Evolutionary conservation across 2,329 filamentous ascomycete species (phyloP), one percentile per base, ranked within the genome.

Genomic region (Colletotrichum orbiculare): DNA sequence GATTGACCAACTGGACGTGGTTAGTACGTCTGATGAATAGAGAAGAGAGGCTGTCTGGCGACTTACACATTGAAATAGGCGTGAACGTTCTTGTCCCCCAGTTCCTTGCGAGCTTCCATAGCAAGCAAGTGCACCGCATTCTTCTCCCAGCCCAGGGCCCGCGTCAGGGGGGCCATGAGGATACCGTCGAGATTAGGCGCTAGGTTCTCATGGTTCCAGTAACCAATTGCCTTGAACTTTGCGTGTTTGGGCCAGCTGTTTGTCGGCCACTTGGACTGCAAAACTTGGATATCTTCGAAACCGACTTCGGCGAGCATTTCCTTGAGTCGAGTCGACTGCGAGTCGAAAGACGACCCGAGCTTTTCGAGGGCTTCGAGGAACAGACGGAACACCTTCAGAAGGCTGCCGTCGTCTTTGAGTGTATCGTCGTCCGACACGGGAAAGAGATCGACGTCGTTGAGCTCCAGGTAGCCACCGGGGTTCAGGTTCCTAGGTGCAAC

Each of bases 241-340:
- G 76, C 75, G 43, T 85, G 80, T 53, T 80, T 81, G 0, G 84
- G 80, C 85, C 85, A 87, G 12, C 76, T 72, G 68, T 82, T 84
- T 38, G 77, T 78, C 0, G 85, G 85, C 74, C 84, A 81, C 72
- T 81, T 83, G 68, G 77, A 82, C 17, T 81, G 70, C 2, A 78
- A 73, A 70, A 86, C 80, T 0, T 74, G 74, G 1, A 89, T 80
- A 59, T 87, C 79, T 56, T 79, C 75, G 67, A 88, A 88, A 1
- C 86, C 87, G 0, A 81, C 83, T n/a, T 83, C 81, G 9, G 75
- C 72, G 71, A 87, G 77, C 54, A 79, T 77, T 42, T 77, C 72
- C 7, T 60, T 60, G 37, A 50, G 7, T 25, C 25, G 25, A 25
- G 25, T 25, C 25, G 25, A 25, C 25, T 25, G 25, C 25, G 25